These are phyloP conservation scores for Nemania bipapillata DNA, from an alignment of 2,329 filamentous ascomycete species.

Conservation along the genomic window DNA sequence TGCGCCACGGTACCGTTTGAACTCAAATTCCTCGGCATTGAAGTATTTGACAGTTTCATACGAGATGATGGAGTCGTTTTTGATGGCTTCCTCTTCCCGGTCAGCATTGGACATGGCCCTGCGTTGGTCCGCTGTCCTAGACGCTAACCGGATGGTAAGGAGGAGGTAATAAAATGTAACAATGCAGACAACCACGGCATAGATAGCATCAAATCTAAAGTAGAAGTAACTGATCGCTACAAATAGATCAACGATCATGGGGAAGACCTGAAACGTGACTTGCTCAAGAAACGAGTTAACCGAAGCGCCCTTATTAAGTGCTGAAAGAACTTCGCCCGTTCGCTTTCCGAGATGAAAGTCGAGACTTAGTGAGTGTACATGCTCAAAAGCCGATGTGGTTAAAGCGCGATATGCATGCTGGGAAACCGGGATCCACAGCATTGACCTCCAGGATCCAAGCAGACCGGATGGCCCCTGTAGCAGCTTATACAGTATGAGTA, in stretches of 20 bases:
- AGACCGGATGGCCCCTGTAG: constrained; percentile 90
- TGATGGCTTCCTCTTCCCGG: constrained; percentile 94
- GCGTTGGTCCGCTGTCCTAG: constrained; percentile 89
- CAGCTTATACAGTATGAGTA: constrained; percentile 82
- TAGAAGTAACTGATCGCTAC: constrained; percentile 87
- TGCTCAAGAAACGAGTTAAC: constrained; percentile 98
- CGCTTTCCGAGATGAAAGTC: constrained; percentile 98
- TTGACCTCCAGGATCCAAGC: constrained; percentile 81
- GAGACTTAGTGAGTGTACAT: constrained; percentile 92
- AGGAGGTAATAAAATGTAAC: constrained; percentile 97
- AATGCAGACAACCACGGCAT: constrained; percentile 87
- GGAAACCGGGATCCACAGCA: constrained; percentile 94
- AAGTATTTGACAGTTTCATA: constrained; percentile 96
- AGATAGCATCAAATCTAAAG: constrained; percentile 83
- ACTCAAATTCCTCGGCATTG: constrained; percentile 84
- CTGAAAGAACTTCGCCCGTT: constrained; percentile 94
- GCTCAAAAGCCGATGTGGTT: constrained; percentile 94
- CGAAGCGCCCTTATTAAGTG: constrained; percentile 92
- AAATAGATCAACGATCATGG: constrained; percentile 90
- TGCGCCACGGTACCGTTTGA: constrained; percentile 75
- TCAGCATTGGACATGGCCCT: constrained; percentile 95
- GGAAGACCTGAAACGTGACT: constrained; percentile 93
- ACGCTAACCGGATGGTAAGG: constrained; percentile 94
- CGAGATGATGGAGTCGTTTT: constrained; percentile 98
- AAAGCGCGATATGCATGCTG: constrained; percentile 96